Evolutionary conservation across 208 protist species (phyloP).

Genomic region (Plasmodiophora brassicae): DNA sequence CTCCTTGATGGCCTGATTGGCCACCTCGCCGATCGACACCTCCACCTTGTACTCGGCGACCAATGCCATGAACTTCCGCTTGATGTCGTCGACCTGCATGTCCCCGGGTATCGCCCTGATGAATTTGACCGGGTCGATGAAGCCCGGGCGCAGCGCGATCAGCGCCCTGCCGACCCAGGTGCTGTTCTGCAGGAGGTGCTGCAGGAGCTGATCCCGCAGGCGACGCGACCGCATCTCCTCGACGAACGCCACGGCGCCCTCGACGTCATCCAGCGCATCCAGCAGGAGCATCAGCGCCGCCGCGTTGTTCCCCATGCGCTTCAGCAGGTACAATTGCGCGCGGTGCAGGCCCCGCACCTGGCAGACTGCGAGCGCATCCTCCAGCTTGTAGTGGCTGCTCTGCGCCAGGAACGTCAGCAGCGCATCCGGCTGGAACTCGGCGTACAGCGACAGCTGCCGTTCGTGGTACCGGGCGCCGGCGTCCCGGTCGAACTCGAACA

Average conservation of each 20-base stretch:
- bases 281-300: not conserved
- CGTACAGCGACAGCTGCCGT: not conserved
- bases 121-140: not conserved
- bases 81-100: not conserved
- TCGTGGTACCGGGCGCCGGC: not conserved
- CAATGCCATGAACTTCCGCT: not conserved
- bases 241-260: not conserved
- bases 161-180: not conserved
- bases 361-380: not conserved
- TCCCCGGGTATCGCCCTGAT: not conserved
- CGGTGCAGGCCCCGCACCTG: not conserved
- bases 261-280: not conserved
- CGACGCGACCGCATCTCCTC: not conserved
- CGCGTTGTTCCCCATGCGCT: conserved; percentile 8
- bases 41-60: not conserved
- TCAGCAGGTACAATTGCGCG: not conserved
- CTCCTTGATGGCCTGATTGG: not conserved
- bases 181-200: not conserved
- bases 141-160: not conserved
- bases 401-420: not conserved
- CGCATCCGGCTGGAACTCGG: not conserved
- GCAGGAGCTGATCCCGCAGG: not conserved
- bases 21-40: not conserved
- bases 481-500: conserved; percentile 10
- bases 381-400: not conserved